Conservation (phyloP, 768 basidiomycete genomes). For the Tylopilus subfusipes region DNA sequence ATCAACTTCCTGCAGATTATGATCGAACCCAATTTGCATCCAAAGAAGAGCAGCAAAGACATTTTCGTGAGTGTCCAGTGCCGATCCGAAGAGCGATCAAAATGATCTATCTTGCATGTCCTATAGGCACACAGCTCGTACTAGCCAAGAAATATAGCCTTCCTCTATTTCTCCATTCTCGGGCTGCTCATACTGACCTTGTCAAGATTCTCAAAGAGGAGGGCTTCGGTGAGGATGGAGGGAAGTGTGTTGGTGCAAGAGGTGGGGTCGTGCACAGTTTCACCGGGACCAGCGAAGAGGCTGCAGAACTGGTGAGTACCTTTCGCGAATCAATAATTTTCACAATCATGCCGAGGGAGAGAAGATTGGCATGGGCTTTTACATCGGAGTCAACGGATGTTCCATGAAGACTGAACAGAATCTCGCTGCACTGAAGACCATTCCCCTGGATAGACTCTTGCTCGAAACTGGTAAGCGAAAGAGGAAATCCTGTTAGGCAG, state of each 20-base stretch:
- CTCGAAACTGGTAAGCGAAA: conserved; percentile 64
- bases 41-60: conserved; percentile 53
- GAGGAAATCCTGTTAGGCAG: not conserved
- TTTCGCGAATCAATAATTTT: not conserved
- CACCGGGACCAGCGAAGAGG: conserved; percentile 64
- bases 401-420: conserved; percentile 71
- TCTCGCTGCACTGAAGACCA: conserved; percentile 47
- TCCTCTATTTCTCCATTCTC: conserved; percentile 78
- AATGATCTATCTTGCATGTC: not conserved
- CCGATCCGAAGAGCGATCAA: not conserved
- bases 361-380: conserved; percentile 70
- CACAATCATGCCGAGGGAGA: not conserved
- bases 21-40: conserved; percentile 68
- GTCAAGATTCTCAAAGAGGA: conserved; percentile 61
- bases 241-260: conserved; percentile 49
- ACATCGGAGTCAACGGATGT: conserved; percentile 65
- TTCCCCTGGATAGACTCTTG: conserved; percentile 60
- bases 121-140: conserved; percentile 49
- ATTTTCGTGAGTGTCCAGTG: conserved; percentile 52
- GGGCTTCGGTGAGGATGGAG: conserved; percentile 58
- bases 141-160: conserved; percentile 70
- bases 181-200: conserved; percentile 71
- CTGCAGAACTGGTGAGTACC: conserved; percentile 57
- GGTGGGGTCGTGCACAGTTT: conserved; percentile 85
- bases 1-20: conserved; percentile 50